Evolutionary conservation across 148 eudicot genomes (phyloP).

Genomic region (Rhododendron henanense): DNA sequence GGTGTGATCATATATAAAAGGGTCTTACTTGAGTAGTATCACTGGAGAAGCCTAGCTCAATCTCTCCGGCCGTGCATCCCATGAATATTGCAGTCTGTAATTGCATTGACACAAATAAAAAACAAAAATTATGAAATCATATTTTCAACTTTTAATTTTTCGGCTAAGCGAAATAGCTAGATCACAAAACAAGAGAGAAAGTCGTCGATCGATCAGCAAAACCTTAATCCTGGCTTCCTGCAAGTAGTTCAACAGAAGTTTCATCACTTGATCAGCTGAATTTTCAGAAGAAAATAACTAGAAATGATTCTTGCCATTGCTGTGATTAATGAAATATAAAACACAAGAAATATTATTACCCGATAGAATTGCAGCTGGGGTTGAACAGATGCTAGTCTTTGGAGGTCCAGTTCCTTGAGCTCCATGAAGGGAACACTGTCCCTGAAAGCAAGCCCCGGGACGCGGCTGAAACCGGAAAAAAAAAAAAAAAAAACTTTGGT

Average conservation of each 20-base stretch:
- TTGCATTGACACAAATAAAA: background rate
- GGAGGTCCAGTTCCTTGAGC: constrained; percentile 54
- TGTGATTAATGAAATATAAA: background rate
- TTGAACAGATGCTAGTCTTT: constrained; percentile 31
- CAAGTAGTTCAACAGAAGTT: constrained; percentile 3
- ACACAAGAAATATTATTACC: constrained; percentile 27
- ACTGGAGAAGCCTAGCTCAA: constrained; percentile 70
- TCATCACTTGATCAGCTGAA: background rate
- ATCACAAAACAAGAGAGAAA: background rate
- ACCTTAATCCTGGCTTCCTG: constrained; percentile 97
- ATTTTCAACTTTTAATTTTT: background rate
- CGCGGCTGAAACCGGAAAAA: constrained; percentile 28
- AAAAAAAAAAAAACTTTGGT: background rate
- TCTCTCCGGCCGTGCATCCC: constrained; percentile 75
- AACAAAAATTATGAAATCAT: background rate
- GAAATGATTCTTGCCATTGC: background rate
- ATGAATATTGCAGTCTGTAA: constrained; percentile 59
- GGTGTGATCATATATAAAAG: too few relatives aligned
- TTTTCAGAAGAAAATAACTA: background rate
- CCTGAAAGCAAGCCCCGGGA: constrained; percentile 82
- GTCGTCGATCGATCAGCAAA: background rate
- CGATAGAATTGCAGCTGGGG: constrained; percentile 63
- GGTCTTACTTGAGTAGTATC: constrained; percentile 50
- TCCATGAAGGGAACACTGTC: constrained; percentile 37
- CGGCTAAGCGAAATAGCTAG: background rate